phyloP scores from a whole-genome alignment of 1,284 basidiomycete species.

The Coniferiporia weirii region DNA sequence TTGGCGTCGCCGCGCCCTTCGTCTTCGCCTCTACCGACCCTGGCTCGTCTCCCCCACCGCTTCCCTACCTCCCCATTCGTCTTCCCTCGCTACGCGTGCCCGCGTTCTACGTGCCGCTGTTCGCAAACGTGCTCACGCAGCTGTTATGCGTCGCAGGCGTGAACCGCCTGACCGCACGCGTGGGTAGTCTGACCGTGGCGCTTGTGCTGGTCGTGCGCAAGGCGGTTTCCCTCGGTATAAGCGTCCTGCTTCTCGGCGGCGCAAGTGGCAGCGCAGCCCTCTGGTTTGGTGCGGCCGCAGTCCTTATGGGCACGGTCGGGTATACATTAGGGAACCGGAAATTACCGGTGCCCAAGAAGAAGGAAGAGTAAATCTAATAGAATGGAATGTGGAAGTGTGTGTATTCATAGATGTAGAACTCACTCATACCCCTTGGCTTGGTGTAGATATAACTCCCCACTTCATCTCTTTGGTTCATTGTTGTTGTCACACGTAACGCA shows the following conservation, averaged over 20 bases:
- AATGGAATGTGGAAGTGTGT: not conserved
- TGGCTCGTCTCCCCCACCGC: conserved; percentile 28
- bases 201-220: conserved; percentile 88
- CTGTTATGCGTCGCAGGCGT: conserved; percentile 89
- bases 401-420: not conserved
- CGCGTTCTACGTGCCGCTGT: conserved; percentile 58
- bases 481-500: not conserved
- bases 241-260: conserved; percentile 46
- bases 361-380: conserved; percentile 8
- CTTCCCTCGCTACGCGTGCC: conserved; percentile 42
- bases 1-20: conserved; percentile 13
- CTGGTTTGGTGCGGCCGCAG: conserved; percentile 64
- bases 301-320: conserved; percentile 67
- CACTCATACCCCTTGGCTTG: not conserved
- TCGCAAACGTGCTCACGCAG: conserved; percentile 81
- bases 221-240: conserved; percentile 78
- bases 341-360: conserved; percentile 23
- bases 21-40: conserved; percentile 24
- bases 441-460: not conserved
- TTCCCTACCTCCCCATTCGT: conserved; percentile 20
- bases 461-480: not conserved
- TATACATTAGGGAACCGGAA: conserved; percentile 49
- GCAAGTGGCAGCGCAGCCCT: conserved; percentile 36
- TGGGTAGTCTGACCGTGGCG: conserved; percentile 80
- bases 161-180: conserved; percentile 75